Conservation (phyloP, 768 basidiomycete genomes). For the Amanita phalloides region DNA sequence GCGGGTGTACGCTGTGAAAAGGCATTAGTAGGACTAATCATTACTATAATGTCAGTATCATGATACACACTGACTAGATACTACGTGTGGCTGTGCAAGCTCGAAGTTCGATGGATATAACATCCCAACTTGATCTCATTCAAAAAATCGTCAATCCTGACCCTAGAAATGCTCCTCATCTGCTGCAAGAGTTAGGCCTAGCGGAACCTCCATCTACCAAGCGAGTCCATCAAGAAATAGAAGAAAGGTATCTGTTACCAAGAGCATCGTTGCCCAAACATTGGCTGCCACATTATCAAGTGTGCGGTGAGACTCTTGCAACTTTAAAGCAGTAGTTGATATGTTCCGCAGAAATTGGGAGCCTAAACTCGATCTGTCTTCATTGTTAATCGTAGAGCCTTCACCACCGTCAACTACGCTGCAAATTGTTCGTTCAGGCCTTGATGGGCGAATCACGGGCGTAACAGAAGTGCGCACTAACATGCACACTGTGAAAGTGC, state of each 20-base stretch:
- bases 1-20: conserved; percentile 49
- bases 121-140: conserved; percentile 25
- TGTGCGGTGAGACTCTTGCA: conserved; percentile 37
- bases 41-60: too few species aligned
- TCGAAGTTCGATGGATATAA: conserved; percentile 18
- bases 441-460: conserved; percentile 73
- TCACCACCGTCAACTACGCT: conserved; percentile 68
- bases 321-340: conserved; percentile 7
- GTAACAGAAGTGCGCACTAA: conserved; percentile 59
- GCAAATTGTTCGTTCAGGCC: conserved; percentile 63
- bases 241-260: conserved; percentile 65
- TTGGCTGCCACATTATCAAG: conserved; percentile 75
- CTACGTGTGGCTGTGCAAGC: neutral
- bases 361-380: conserved; percentile 44
- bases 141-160: conserved; percentile 36
- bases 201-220: conserved; percentile 44
- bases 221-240: conserved; percentile 57
- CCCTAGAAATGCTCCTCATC: conserved; percentile 22
- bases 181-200: conserved; percentile 51
- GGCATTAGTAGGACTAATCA: too few species aligned
- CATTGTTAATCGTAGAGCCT: conserved; percentile 53
- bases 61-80: neutral
- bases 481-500: neutral
- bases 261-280: conserved; percentile 53
- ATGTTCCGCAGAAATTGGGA: conserved; percentile 57